phyloP scores from a whole-genome alignment of 2,329 filamentous ascomycete species.

The Cordyceps militaris region DNA sequence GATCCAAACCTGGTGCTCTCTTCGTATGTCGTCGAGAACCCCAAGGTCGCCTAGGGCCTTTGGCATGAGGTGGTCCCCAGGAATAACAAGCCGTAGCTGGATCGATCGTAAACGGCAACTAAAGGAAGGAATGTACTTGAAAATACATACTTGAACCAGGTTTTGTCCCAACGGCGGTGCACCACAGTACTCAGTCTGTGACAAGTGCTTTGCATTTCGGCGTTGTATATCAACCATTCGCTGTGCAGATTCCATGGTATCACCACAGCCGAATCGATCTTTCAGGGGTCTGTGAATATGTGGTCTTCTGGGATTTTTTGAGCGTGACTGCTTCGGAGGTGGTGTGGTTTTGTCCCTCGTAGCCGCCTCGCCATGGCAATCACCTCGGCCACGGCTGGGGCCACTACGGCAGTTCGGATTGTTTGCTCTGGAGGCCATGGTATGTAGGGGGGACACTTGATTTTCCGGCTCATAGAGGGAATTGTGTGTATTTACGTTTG shows the following conservation, averaged over 20 bases:
- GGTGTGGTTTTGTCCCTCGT: background rate
- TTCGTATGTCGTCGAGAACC: conserved; percentile 24
- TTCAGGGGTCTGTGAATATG: background rate
- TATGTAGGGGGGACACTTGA: background rate
- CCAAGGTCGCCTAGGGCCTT: conserved; percentile 19
- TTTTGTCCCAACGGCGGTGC: background rate
- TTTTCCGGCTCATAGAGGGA: background rate
- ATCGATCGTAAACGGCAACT: background rate
- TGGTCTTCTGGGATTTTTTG: background rate
- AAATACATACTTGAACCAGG: conserved; percentile 2
- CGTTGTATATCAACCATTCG: background rate
- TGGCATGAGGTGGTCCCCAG: conserved; percentile 23
- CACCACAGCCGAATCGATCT: background rate
- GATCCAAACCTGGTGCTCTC: conserved; percentile 27
- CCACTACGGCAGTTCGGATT: background rate
- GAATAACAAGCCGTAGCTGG: conserved; percentile 23
- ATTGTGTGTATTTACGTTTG: background rate
- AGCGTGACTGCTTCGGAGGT: background rate
- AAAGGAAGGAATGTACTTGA: background rate
- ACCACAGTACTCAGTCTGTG: conserved; percentile 11
- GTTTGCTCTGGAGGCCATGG: background rate
- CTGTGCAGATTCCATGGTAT: conserved; percentile 2
- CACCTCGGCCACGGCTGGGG: background rate
- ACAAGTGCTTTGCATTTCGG: conserved; percentile 18
- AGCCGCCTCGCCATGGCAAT: background rate